A percentile compares a stretch with the other conserved stretches of the same genome.
Conservation (phyloP, 2,329 filamentous ascomycete genomes). For the Fusarium phyllophilum region DNA sequence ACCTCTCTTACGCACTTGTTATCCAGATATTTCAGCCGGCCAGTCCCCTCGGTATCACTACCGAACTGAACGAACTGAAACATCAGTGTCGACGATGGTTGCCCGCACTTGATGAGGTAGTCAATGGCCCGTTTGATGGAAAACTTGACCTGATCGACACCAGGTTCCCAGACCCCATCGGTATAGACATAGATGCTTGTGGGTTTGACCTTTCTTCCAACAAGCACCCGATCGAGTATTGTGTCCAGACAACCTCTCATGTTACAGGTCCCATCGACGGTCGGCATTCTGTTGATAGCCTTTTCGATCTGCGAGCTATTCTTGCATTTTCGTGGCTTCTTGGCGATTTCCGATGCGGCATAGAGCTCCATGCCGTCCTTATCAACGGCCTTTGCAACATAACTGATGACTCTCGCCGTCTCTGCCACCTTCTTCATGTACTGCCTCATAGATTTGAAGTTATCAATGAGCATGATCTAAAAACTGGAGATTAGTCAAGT, state of each 20-base stretch:
- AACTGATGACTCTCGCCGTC: neutral
- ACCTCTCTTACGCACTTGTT: neutral
- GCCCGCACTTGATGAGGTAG: neutral
- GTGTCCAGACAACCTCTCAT: neutral
- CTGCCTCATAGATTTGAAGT: neutral
- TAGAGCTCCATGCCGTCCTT: neutral
- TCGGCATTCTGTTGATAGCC: neutral
- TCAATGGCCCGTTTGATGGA: neutral
- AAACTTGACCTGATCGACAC: neutral
- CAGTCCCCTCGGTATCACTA: neutral
- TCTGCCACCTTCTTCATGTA: accelerated
- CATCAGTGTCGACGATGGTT: neutral
- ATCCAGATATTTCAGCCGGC: neutral
- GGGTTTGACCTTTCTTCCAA: neutral
- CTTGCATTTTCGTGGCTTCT: neutral
- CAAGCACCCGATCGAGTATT: neutral
- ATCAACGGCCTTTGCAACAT: neutral
- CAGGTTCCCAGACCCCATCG: neutral
- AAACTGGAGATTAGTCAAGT: neutral
- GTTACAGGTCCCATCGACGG: neutral
- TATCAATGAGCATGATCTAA: neutral
- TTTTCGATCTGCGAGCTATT: neutral
- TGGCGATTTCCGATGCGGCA: neutral
- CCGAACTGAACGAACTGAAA: slow-evolving; percentile 2
- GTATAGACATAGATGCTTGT: neutral